Base-by-base conservation (phyloP, 2,329 filamentous ascomycete genomes). In the Laburnicola sp. region DNA sequence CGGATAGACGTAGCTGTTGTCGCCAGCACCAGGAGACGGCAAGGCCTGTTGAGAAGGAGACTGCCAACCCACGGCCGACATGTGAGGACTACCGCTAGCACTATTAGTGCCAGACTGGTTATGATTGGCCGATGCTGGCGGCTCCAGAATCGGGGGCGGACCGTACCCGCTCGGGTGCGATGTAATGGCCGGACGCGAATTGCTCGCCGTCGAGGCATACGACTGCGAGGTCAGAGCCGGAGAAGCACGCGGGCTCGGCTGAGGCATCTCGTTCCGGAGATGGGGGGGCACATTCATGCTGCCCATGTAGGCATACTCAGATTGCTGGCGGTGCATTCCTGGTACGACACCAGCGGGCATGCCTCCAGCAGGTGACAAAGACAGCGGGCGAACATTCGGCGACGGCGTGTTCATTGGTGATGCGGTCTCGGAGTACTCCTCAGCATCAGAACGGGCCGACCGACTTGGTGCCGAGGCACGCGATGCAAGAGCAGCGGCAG, bases 161-260 rank as follows among this genome's bases (percentile, higher is more conserved):
- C 87, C 88, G 72, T 93, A 96, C 53, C 82, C 82, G 9, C 79
- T 86, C 0, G 93, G 92, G 72, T 97, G 92, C 34, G 92, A 97
- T 0, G 93, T 97, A 61, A 93, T 78, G 7, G 81, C 76, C 6
- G 82, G 80, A 45, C 82, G 80, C 52, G 69, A 66, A 54, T 68
- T 68, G 47, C 77, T 76, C 46, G 76, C 72, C 69, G 59, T 78
- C 80, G 75, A 84, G 84, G 58, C 81, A 80, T 56, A 83, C 9
- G 82, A 83, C 10, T 88, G 87, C 7, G 87, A 85, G 2, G 83
- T 83, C 48, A 83, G 75, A 10, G 83, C 81, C 10, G 84, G 83
- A 37, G 82, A 83, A 42, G 84, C 80, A 43, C 83, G 82, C 34
- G 87, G 86, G 70, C 87, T 90, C 16, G 82, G 83, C 45, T 88